A percentile compares a stretch with the other conserved stretches of the same genome.
Conservation (phyloP, 2,329 filamentous ascomycete genomes). For the Epichloe bromicola region DNA sequence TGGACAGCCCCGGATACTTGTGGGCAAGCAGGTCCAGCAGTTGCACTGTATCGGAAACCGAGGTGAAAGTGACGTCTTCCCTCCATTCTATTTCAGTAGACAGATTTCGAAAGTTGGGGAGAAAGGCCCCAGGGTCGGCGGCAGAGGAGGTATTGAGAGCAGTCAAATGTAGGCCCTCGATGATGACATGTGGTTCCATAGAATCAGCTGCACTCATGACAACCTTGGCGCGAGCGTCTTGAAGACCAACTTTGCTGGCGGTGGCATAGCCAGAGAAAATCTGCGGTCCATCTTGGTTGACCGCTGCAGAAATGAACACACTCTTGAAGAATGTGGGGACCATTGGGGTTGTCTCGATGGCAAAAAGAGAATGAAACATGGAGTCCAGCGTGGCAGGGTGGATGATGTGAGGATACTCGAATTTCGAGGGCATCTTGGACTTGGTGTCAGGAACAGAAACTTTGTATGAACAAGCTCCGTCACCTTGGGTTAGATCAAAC, state of each 20-base stretch:
- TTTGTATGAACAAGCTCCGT: conserved; percentile 22
- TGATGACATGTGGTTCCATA: conserved; percentile 23
- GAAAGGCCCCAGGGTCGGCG: conserved; percentile 20
- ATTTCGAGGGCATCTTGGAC: conserved; percentile 37
- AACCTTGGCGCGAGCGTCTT: conserved; percentile 29
- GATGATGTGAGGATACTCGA: conserved; percentile 41
- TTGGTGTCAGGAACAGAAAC: conserved; percentile 36
- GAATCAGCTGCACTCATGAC: conserved; percentile 26
- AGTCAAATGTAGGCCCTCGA: conserved; percentile 33
- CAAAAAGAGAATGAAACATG: conserved; percentile 40
- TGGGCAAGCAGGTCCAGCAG: conserved; percentile 23
- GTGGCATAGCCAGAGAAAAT: conserved; percentile 30
- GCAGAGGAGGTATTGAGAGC: conserved; percentile 17
- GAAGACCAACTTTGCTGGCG: conserved; percentile 21
- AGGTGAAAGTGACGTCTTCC: conserved; percentile 19
- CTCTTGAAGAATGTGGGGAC: conserved; percentile 33
- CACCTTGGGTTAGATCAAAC: conserved; percentile 18
- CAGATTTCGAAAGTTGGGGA: conserved; percentile 36
- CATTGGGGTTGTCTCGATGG: conserved; percentile 32
- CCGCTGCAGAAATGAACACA: conserved; percentile 30
- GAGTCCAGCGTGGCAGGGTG: conserved; percentile 45
- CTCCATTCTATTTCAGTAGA: conserved; percentile 37
- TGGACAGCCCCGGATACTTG: conserved; percentile 24
- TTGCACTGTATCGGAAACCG: conserved; percentile 10
- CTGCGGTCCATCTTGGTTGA: conserved; percentile 18